Evolutionary conservation across 148 eudicot species (phyloP).

Genomic region (Camellia japonica): DNA sequence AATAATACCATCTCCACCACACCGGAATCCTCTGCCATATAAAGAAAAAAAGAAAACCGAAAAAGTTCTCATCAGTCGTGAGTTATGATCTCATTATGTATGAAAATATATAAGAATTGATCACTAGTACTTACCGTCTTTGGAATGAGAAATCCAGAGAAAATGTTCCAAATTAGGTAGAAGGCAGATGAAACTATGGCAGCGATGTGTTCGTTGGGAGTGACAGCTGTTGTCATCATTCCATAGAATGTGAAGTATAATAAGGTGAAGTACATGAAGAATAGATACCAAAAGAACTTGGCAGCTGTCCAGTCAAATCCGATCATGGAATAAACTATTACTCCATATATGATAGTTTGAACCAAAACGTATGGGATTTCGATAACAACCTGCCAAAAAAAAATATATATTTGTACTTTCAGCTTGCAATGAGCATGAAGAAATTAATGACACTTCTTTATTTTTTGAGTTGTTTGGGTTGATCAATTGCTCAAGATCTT

Average conservation of each 20-base stretch:
- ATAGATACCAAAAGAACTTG: constrained; percentile 43
- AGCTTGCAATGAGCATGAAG: too few relatives aligned
- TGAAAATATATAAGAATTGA: background rate
- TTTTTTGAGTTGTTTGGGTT: too few relatives aligned
- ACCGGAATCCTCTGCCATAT: constrained; percentile 36
- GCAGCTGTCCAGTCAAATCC: constrained; percentile 47
- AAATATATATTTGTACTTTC: too few relatives aligned
- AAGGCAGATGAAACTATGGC: constrained; percentile 31
- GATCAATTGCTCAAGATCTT: too few relatives aligned
- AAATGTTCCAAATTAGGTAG: constrained; percentile 43
- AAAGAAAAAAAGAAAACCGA: background rate
- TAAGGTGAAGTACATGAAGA: constrained; percentile 40
- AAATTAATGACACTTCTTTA: too few relatives aligned
- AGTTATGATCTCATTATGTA: background rate
- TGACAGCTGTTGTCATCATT: constrained; percentile 50
- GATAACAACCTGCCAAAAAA: constrained; percentile 28
- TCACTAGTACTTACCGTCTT: constrained; percentile 32
- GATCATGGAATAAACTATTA: constrained; percentile 50
- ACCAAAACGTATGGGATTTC: constrained; percentile 37
- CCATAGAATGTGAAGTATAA: constrained; percentile 44
- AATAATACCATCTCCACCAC: constrained; percentile 58
- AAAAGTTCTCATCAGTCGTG: background rate
- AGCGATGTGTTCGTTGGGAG: constrained; percentile 39
- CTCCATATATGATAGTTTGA: constrained; percentile 32
- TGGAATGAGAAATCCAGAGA: constrained; percentile 48